These are phyloP conservation scores for Stephanodiscus minutulus DNA, from an alignment of 108 stramenopile genomes.

Conservation along the genomic window DNA sequence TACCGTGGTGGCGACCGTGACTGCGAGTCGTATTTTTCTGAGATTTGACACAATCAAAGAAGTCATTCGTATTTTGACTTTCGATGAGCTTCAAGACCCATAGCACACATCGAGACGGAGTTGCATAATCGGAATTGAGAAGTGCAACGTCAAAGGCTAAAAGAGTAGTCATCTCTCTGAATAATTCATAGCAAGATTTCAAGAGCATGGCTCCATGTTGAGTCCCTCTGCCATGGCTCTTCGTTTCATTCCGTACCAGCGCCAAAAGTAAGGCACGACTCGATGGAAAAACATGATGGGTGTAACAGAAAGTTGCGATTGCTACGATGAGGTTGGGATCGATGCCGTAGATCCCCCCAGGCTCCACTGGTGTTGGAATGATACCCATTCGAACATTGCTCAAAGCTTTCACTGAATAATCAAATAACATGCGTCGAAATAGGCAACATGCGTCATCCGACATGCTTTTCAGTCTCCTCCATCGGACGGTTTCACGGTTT, in stretches of 20 bases:
- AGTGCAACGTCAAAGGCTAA: conserved; percentile 10
- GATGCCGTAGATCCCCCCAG: neutral
- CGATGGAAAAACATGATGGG: conserved; percentile 13
- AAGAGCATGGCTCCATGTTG: neutral
- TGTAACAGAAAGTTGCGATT: conserved; percentile 24
- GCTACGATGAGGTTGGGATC: conserved; percentile 11
- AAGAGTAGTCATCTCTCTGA: conserved; percentile 24
- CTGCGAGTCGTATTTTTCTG: neutral
- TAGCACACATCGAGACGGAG: conserved; percentile 2
- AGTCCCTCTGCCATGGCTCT: neutral
- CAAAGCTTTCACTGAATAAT: conserved; percentile 11
- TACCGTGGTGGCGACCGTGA: neutral
- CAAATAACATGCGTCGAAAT: conserved; percentile 30
- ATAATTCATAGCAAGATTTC: conserved; percentile 13
- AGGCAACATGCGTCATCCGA: conserved; percentile 25
- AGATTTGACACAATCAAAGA: conserved; percentile 8
- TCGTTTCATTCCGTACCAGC: conserved; percentile 14
- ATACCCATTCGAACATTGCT: neutral
- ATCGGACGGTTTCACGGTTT: conserved; percentile 15
- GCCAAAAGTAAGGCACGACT: conserved; percentile 9
- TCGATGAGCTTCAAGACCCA: conserved; percentile 10
- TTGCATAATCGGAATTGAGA: neutral
- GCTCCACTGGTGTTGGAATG: neutral
- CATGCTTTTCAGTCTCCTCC: conserved; percentile 45
- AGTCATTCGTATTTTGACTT: neutral